Base-by-base conservation (phyloP, 2,329 filamentous ascomycete species). In the Monosporascus sp. region DNA sequence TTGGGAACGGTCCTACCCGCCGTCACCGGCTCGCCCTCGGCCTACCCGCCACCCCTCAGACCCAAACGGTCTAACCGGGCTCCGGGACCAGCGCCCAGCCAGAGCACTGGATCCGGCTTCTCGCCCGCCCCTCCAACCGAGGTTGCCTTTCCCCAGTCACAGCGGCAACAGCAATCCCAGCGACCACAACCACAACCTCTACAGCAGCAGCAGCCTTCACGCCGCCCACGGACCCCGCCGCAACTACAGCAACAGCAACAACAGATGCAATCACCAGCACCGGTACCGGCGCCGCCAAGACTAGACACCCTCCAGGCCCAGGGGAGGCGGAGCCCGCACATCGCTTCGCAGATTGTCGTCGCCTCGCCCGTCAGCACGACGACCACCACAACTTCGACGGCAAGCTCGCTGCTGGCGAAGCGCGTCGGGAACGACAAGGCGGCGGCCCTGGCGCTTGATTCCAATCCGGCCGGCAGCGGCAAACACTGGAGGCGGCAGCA, bases 391-490 rank as follows among this genome's bases (percentile, higher is more conserved):
- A 60, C 63, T 49, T 68, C 71, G 19, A 61, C 61, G 17, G 62
- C 72, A 38, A 73, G 73, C 49, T 73, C 76, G 4, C 73, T 83
- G 31, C 73, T 82, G 8, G 74, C 78, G 22, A 83, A 83, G 62
- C 73, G 80, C 5, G 64, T 82, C 20, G 79, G 80, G 7, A 69
- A 67, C 26, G 74, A 78, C 50, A 75, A 74, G 52, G 80, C 79
- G 0, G 75, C 75, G 2, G 69, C 73, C 47, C 73, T 84, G 58
- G 62, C 72, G 44, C 67, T 77, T 3, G 64, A 62, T 20, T 53
- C 63, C 8, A 59, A 62, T 5, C 31, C 52, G 56, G 52, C 49
- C 61, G 56, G 53, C 64, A 61, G 52, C 54, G 59, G 50, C 57
- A 56, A 49, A 55, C 57, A 22, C 56, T 70, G 67, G 69, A 61